phyloP scores from a whole-genome alignment of 2,329 filamentous ascomycete species.

The Trichoderma sp. region DNA sequence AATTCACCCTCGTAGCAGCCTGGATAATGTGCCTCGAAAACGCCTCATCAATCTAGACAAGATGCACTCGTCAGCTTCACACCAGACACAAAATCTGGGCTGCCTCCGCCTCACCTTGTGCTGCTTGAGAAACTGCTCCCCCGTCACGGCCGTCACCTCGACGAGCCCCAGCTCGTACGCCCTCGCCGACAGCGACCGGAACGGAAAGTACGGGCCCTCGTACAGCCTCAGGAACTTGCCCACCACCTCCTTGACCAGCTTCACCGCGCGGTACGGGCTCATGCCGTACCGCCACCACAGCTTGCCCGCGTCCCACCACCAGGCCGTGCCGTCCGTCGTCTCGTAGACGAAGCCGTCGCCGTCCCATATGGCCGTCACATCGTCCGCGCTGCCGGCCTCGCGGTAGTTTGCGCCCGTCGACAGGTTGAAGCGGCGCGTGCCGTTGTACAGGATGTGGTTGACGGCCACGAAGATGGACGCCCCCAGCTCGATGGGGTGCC shows the following conservation, averaged over 20 bases:
- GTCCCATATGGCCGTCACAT: slow-evolving; percentile 79
- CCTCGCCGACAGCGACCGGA: slow-evolving; percentile 70
- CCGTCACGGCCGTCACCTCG: slow-evolving; percentile 68
- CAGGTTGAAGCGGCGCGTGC: slow-evolving; percentile 72
- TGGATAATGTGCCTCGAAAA: slow-evolving; percentile 86
- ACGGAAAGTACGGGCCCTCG: slow-evolving; percentile 80
- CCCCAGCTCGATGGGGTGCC: slow-evolving; percentile 77
- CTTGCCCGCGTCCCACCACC: slow-evolving; percentile 80
- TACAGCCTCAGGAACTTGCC: slow-evolving; percentile 79
- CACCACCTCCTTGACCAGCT: slow-evolving; percentile 71
- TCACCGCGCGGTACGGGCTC: slow-evolving; percentile 72
- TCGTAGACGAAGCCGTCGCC: slow-evolving; percentile 72
- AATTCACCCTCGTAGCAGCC: slow-evolving; percentile 90
- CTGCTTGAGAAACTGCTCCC: slow-evolving; percentile 68
- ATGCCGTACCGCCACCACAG: slow-evolving; percentile 84
- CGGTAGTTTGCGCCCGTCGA: slow-evolving; percentile 50
- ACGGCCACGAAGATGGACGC: slow-evolving; percentile 88
- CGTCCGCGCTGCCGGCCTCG: slow-evolving; percentile 51
- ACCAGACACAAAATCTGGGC: neutral
- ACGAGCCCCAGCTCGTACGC: slow-evolving; percentile 69
- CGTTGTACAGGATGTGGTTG: slow-evolving; percentile 80
- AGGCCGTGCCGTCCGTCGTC: slow-evolving; percentile 59
- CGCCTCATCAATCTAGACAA: slow-evolving; percentile 55
- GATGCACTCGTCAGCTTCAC: neutral
- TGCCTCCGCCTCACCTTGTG: slow-evolving; percentile 54